Evolutionary conservation across 1,284 basidiomycete genomes (phyloP), one percentile per base, ranked within the genome.

Genomic region (Cryptococcus hybrid): DNA sequence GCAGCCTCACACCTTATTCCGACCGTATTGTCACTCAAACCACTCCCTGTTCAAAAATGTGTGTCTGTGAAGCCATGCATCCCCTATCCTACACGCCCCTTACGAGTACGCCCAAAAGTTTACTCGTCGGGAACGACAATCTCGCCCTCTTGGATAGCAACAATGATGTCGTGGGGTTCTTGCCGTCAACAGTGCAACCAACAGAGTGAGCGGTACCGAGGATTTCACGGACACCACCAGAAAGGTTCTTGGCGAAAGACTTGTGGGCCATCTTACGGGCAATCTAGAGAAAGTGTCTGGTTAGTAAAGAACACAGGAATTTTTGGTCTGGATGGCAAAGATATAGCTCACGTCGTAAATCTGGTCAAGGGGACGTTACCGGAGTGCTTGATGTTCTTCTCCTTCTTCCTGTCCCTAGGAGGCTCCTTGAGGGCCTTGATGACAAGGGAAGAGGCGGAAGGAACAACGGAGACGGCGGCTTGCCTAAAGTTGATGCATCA

Each of bases 361-460:
- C 82, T 96, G 90, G 77, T 98, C 95, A 60, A 99, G 84, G 59
- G 78, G 69, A 99, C 85, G 84, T 98, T 99, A 65, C 96, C 96
- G 62, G 82, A 82, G 86, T 99, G 96, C 80, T 93, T 94, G 83
- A 98, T 95, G 86, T 99, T 99, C 86, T 99, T 99, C 86, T 98
- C 93, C 87, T 99, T 99, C 84, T 99, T 99, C 73, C 96, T 88
- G 84, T 99, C 95, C 78, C 95, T 92, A 73, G 92, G 92, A n/a
- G 95, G 95, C 84, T 99, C 90, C 83, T 99, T 99, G 79, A 99
- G 88, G 64, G 96, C 95, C 77, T 88, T 88, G 84, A 99, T 98
- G 81, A 99, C 93, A 55, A 99, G 88, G 58, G 96, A 95, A 51
- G 92, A 96, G 57, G 96, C 95, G 55, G 94, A 94, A 71, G 96